Evolutionary conservation across 1,139 yeast species (phyloP).

Genomic region (Taphrina sp.): DNA sequence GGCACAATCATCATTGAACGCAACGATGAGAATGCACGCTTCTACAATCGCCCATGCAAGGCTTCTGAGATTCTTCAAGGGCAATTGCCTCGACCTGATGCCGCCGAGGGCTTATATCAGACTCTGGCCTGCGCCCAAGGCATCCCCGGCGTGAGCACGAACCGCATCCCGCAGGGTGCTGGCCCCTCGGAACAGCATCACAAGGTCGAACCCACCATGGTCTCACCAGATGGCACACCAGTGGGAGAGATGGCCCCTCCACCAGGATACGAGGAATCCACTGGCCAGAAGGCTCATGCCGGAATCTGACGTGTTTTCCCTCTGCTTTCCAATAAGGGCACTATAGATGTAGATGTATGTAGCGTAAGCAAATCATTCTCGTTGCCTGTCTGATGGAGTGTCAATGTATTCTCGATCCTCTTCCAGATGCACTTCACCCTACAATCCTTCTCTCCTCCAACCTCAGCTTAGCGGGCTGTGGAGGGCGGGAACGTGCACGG

Average conservation of each 20-base stretch:
- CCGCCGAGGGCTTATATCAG: conserved; percentile 2
- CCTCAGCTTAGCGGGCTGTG: too few species aligned
- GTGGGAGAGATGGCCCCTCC: neutral
- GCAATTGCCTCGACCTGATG: neutral
- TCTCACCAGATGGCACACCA: neutral
- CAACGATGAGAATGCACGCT: conserved; percentile 25
- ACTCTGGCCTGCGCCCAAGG: conserved; percentile 1
- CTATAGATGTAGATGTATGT: too few species aligned
- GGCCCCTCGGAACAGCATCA: neutral
- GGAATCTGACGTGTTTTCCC: too few species aligned
- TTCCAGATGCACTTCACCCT: too few species aligned
- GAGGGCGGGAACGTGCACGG: too few species aligned
- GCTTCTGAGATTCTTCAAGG: conserved; percentile 22
- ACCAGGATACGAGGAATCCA: neutral
- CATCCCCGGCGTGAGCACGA: neutral
- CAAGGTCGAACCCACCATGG: neutral
- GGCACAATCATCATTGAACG: conserved; percentile 20
- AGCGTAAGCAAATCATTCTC: too few species aligned
- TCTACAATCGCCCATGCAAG: conserved; percentile 9
- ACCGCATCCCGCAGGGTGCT: neutral
- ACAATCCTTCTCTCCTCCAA: too few species aligned
- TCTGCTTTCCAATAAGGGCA: too few species aligned
- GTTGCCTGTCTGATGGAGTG: too few species aligned
- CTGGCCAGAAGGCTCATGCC: neutral
- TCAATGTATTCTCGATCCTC: too few species aligned